Evolutionary conservation across 2,329 filamentous ascomycete species (phyloP).

Genomic region (Epichloe bromicola): DNA sequence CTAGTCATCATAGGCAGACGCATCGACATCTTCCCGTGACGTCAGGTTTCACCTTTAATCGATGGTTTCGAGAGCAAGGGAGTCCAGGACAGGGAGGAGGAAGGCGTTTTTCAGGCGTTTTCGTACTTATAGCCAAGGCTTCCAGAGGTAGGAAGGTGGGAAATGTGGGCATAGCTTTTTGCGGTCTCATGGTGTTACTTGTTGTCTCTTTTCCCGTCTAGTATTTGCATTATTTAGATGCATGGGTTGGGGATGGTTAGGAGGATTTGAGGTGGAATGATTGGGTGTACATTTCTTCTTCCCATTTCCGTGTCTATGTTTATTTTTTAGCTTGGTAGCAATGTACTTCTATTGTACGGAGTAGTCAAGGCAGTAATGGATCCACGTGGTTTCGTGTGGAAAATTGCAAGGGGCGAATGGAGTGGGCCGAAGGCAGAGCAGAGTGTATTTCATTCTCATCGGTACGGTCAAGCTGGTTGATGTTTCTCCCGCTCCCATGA

Average conservation of each 20-base stretch:
- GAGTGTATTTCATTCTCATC: too few species aligned
- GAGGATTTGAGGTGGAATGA: not conserved
- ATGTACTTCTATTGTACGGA: not conserved
- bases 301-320: not conserved
- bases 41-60: not conserved
- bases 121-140: not conserved
- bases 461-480: too few species aligned
- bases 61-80: not conserved
- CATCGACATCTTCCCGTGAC: not conserved
- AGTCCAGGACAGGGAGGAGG: not conserved
- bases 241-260: not conserved
- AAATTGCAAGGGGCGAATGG: not conserved
- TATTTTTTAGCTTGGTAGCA: not conserved
- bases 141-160: not conserved
- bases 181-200: not conserved
- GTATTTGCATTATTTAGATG: not conserved
- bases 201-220: not conserved
- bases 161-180: not conserved
- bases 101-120: slow-evolving; percentile 2
- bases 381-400: not conserved
- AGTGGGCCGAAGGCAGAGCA: too few species aligned
- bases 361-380: not conserved
- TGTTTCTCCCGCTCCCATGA: too few species aligned
- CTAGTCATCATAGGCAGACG: not conserved
- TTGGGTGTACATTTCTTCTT: not conserved